Conservation (phyloP, 192 early-diverging fungal species). For the Podila epigama region DNA sequence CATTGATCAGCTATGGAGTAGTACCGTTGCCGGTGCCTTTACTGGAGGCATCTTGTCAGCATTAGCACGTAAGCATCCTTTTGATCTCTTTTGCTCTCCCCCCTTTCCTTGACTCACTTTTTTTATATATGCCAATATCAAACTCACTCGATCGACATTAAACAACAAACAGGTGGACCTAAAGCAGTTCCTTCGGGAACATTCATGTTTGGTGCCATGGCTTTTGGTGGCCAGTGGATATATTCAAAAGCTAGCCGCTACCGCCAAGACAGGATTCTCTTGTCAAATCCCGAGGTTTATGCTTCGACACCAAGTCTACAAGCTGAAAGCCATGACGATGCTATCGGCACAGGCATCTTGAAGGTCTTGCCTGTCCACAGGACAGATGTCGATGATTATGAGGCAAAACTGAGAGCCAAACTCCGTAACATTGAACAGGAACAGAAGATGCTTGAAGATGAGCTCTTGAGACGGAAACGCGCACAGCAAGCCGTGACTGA, state of each 20-base stretch:
- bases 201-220: conserved; percentile 60
- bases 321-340: neutral
- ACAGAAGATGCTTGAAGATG: conserved; percentile 41
- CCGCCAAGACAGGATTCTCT: conserved; percentile 65
- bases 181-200: conserved; percentile 61
- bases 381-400: conserved; percentile 69
- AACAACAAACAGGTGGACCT: conserved; percentile 58
- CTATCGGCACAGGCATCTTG: conserved; percentile 38
- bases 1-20: conserved; percentile 69
- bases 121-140: neutral
- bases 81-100: neutral
- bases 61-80: conserved; percentile 40
- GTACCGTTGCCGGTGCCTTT: conserved; percentile 62
- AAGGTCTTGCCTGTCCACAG: conserved; percentile 65
- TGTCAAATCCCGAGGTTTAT: neutral
- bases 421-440: conserved; percentile 53
- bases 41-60: conserved; percentile 67
- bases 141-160: neutral
- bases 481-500: neutral
- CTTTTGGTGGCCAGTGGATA: conserved; percentile 56
- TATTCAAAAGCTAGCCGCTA: conserved; percentile 52
- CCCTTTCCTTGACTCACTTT: neutral
- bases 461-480: conserved; percentile 26
- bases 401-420: conserved; percentile 54
- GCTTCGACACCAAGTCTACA: neutral